These are phyloP conservation scores for Phytophthora sojae DNA, from an alignment of 352 stramenopile species.

Conservation along the genomic window DNA sequence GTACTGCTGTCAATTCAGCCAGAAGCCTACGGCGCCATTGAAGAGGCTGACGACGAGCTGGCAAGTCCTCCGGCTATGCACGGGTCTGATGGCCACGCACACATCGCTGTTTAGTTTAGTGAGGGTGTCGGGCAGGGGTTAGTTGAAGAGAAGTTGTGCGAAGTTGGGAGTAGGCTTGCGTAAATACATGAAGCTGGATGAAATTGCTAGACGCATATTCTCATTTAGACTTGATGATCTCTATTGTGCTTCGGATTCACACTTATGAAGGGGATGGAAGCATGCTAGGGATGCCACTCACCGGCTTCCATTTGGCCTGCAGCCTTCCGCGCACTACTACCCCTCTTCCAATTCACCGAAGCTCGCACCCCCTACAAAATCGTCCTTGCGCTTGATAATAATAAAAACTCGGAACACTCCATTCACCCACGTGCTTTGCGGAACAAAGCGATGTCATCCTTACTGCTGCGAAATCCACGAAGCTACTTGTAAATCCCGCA, in stretches of 20 bases:
- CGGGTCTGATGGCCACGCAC: slow-evolving; percentile 35
- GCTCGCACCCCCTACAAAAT: slow-evolving; percentile 3
- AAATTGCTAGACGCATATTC: slow-evolving; percentile 22
- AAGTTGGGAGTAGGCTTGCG: slow-evolving; percentile 4
- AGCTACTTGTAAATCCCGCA: not conserved
- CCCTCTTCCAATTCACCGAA: not conserved
- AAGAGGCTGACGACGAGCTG: slow-evolving; percentile 46
- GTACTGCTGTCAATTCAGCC: slow-evolving; percentile 43
- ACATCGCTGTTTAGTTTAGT: slow-evolving; percentile 42
- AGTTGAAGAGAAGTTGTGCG: slow-evolving; percentile 24
- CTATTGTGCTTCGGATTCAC: slow-evolving; percentile 13
- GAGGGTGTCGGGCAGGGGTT: not conserved
- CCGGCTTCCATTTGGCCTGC: not conserved
- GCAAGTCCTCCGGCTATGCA: slow-evolving; percentile 37
- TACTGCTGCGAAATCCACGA: slow-evolving; percentile 6
- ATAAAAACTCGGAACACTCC: slow-evolving; percentile 32
- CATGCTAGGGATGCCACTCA: not conserved
- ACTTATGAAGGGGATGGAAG: not conserved
- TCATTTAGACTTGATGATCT: slow-evolving; percentile 33
- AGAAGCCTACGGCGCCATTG: slow-evolving; percentile 46
- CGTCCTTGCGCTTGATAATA: slow-evolving; percentile 35
- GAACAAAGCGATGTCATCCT: slow-evolving; percentile 34
- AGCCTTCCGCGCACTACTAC: not conserved
- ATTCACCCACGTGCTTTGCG: slow-evolving; percentile 30
- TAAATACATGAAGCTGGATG: slow-evolving; percentile 18